These are phyloP conservation scores for Bombardia bombarda DNA, from an alignment of 495 filamentous ascomycete species.

Conservation along the genomic window DNA sequence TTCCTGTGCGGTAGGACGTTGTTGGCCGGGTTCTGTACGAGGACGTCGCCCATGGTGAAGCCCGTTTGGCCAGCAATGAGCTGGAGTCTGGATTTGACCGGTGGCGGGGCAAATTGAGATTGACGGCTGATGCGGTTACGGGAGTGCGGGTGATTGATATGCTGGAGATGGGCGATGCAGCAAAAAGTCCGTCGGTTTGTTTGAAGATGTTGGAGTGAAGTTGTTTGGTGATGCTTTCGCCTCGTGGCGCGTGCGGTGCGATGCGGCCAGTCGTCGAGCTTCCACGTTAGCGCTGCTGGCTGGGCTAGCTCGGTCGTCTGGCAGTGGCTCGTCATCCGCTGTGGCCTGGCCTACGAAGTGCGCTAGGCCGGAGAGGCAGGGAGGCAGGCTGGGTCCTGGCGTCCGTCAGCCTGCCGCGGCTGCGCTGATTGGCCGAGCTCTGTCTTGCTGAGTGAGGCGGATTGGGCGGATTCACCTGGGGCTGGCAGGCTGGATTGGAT, in stretches of 20 bases:
- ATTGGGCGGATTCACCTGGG: too few species aligned
- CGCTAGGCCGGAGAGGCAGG: neutral
- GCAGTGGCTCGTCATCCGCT: conserved; percentile 26
- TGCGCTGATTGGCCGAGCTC: conserved; percentile 8
- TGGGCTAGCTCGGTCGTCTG: too few species aligned
- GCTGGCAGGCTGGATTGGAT: too few species aligned
- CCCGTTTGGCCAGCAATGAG: too few species aligned
- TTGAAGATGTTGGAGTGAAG: neutral
- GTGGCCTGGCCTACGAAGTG: conserved; percentile 13
- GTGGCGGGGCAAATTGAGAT: too few species aligned
- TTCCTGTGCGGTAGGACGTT: conserved; percentile 67
- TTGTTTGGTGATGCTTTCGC: conserved; percentile 13
- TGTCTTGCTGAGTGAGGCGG: conserved; percentile 3
- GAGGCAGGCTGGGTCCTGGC: too few species aligned
- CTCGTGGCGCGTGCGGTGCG: conserved; percentile 20
- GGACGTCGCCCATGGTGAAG: conserved; percentile 86
- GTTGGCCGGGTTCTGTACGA: conserved; percentile 72
- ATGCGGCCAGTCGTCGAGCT: conserved; percentile 7
- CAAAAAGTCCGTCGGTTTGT: neutral
- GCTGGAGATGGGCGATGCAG: neutral
- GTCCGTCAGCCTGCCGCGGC: neutral
- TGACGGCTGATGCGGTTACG: neutral
- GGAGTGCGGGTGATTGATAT: neutral
- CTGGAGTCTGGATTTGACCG: too few species aligned
- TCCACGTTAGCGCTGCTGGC: too few species aligned